Base-by-base conservation (phyloP, 345 rosid species). In the Acer negundo region DNA sequence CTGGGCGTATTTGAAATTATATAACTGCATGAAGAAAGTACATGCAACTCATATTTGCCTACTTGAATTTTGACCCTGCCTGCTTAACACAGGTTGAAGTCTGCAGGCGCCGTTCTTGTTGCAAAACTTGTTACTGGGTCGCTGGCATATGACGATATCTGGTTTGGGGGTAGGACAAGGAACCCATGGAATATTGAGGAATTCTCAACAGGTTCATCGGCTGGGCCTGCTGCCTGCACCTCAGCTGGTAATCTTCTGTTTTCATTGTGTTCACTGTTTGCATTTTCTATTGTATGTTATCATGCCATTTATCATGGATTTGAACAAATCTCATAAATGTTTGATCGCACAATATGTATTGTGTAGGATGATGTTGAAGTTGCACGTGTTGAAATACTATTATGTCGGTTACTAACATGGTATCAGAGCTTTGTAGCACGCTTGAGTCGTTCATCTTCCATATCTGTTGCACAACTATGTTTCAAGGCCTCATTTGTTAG, bases 151-250 rank as follows among this genome's bases (percentile, higher is more conserved):
- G 97, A 93, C 85, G 98, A 94, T 76, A 91, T 94, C 68, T 93
- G 97, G 98, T 93, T 90, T 65, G 95, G 92, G 4, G 97, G 97
- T 56, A 85, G 93, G 84, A 93, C 97, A 4, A 91, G 93, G 73
- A 94, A 94, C 76, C 98, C 98, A 17, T 94, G 98, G 97, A 94
- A 93, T 77, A 91, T 94, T 10, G 94, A 90, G 84, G 97, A 94
- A 72, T 94, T 94, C 78, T 79, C 95, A 40, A 94, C 98, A 0
- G 97, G 97, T 38, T 91, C 98, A 59, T 94, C 97, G 35, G 97
- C 94, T 78, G 97, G 98, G 73, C 94, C 98, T 17, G 98, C 95
- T 78, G 93, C 98, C n/a, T 86, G 92, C 81, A 90, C 94, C 62
- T 88, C 95, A 0, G 95, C 98, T 68, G 98, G 97, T 92, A 84